Conservation (phyloP, 257 asterid species). For the Capsicum baccatum region DNA sequence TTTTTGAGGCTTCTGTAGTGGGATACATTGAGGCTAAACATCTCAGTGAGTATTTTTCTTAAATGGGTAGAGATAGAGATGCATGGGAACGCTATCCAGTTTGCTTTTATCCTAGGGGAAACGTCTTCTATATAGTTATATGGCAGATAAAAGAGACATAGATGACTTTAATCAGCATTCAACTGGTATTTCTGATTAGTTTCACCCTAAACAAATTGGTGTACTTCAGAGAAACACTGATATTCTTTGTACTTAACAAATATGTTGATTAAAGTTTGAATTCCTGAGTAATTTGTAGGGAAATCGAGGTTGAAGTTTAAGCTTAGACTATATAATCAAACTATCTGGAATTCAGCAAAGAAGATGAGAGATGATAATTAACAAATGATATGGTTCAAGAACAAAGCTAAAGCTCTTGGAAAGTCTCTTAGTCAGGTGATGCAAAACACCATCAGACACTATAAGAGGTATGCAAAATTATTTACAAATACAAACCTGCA, state of each 20-base stretch:
- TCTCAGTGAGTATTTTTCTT: too few species aligned
- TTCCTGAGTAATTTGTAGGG: not conserved
- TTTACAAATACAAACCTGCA: too few species aligned
- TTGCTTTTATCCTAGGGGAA: too few species aligned
- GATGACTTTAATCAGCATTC: too few species aligned
- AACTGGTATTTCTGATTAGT: not conserved
- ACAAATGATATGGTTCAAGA: not conserved
- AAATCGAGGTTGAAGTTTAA: not conserved
- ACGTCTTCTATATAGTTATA: too few species aligned
- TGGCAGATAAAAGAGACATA: too few species aligned
- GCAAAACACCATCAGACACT: not conserved
- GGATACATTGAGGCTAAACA: too few species aligned
- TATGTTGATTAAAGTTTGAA: not conserved
- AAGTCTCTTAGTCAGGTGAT: not conserved
- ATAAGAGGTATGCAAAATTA: not conserved
- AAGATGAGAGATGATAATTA: not conserved
- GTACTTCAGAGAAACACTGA: not conserved
- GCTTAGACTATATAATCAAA: not conserved
- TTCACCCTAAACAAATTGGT: not conserved
- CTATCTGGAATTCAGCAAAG: not conserved
- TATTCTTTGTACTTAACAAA: not conserved
- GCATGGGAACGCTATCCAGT: too few species aligned
- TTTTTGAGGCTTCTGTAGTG: too few species aligned
- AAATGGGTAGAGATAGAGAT: too few species aligned
- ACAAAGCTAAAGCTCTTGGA: constrained; percentile 3